These are phyloP conservation scores for Nitzschia sp. DNA, from an alignment of 108 stramenopile genomes.

Conservation along the genomic window DNA sequence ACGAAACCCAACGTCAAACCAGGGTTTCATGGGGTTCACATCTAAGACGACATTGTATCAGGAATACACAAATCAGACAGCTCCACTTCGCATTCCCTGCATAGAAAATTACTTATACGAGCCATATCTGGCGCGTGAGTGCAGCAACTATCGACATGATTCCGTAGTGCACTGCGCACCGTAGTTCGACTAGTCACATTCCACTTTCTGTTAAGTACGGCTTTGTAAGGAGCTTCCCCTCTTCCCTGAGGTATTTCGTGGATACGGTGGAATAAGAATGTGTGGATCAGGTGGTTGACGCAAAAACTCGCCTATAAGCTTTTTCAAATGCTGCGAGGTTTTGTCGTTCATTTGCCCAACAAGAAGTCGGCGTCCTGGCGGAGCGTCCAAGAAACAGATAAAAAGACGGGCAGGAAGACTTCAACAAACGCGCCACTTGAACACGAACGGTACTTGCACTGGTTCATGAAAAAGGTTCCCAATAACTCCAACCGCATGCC, in stretches of 20 bases:
- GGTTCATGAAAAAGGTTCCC: conserved; percentile 1
- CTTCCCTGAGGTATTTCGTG: conserved; percentile 66
- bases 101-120: conserved; percentile 69
- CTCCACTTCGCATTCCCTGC: conserved; percentile 49
- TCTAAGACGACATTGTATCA: conserved; percentile 66
- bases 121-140: conserved; percentile 74
- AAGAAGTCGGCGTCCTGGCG: conserved; percentile 52
- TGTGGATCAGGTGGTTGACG: conserved; percentile 62
- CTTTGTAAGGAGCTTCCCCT: conserved; percentile 65
- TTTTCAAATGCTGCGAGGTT: conserved; percentile 52
- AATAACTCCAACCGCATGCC: not conserved
- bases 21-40: conserved; percentile 16
- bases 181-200: too few relatives aligned
- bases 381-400: not conserved
- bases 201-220: too few relatives aligned
- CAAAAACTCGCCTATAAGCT: conserved; percentile 52
- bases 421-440: not conserved
- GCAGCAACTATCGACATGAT: too few relatives aligned
- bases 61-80: conserved; percentile 40
- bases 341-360: conserved; percentile 75
- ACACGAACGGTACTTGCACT: conserved; percentile 1
- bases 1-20: not conserved
- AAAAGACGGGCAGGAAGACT: not conserved
- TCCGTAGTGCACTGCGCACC: too few relatives aligned
- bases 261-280: conserved; percentile 83